These are phyloP conservation scores for Cadophora malorum DNA, from an alignment of 2,329 filamentous ascomycete species.

Conservation along the genomic window DNA sequence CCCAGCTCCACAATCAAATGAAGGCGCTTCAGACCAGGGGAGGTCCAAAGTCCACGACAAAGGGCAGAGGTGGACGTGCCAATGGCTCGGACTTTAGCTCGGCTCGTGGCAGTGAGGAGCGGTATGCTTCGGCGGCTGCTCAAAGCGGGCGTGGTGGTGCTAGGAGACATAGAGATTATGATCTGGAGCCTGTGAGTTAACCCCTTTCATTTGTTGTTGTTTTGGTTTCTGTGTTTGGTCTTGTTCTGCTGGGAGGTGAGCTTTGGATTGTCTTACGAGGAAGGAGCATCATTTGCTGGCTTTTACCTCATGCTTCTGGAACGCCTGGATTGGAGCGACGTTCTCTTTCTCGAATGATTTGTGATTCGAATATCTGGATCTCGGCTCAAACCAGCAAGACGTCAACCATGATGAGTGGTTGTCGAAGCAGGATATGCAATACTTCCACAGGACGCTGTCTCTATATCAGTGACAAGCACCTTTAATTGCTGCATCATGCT, in stretches of 20 bases:
- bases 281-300: background rate
- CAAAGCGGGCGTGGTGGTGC: conserved; percentile 72
- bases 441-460: background rate
- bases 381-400: background rate
- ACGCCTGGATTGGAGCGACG: background rate
- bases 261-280: background rate
- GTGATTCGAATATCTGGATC: background rate
- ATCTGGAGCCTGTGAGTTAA: conserved; percentile 78
- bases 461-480: background rate
- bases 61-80: conserved; percentile 60
- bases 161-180: conserved; percentile 75
- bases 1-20: conserved; percentile 73
- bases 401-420: background rate
- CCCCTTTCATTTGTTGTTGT: conserved; percentile 21
- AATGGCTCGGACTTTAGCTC: conserved; percentile 66
- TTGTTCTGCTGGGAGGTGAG: background rate
- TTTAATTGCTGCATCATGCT: conserved; percentile 1
- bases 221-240: conserved; percentile 32
- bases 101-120: conserved; percentile 78
- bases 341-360: background rate
- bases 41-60: conserved; percentile 48
- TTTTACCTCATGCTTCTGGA: background rate
- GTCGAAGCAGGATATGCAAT: background rate
- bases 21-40: conserved; percentile 50
- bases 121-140: conserved; percentile 65